Base-by-base conservation (phyloP, 108 stramenopile species). In the Nitzschia inconspicua region DNA sequence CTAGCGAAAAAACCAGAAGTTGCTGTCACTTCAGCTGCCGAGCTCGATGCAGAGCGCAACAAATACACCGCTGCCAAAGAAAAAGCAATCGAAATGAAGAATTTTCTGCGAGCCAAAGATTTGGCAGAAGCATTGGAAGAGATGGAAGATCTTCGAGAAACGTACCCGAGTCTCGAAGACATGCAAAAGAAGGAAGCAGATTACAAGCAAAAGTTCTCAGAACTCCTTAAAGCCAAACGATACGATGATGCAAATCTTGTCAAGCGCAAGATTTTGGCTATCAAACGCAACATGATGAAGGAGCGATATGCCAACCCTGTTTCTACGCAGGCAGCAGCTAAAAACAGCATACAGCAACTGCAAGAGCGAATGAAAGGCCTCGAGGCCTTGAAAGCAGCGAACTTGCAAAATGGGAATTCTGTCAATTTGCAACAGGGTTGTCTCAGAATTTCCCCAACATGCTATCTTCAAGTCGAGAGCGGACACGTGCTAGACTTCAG, bases 171-270 rank as follows among this genome's bases (percentile, higher is more conserved):
- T 16, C 24, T 62, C 16, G 60, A 55, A 13, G 54, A 62, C 49
- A 42, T 70, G 16, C 28, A 19, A 11, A 3, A 4, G 2, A 62
- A 70, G 31, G 69, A 70, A 41, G 23, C 7, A 8, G 69, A 70
- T 14, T 42, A 53, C 44, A 70, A 70, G 44, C 18, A 35, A 3
- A 20, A 55, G 41, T 63, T 70, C 47, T 42, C 49, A 25, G 55
- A 46, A 26, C 43, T 62, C 8, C 34, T 70, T 1, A 56, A 56
- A 26, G 55, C 53, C 4, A 42, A 46, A 11, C 52, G 59, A 29
- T 70, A 62, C 47, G 50, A 62, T 27, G 69, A 70, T 16, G 69
- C 69, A 47, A 70, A 70, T 31, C 37, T 36, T 14, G 52, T 70
- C 0, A 70, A 70, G 27, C 52, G 60, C 11, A 54, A 70, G 54